Evolutionary conservation across 768 basidiomycete genomes (phyloP).

Genomic region (Peribolospora baueri): DNA sequence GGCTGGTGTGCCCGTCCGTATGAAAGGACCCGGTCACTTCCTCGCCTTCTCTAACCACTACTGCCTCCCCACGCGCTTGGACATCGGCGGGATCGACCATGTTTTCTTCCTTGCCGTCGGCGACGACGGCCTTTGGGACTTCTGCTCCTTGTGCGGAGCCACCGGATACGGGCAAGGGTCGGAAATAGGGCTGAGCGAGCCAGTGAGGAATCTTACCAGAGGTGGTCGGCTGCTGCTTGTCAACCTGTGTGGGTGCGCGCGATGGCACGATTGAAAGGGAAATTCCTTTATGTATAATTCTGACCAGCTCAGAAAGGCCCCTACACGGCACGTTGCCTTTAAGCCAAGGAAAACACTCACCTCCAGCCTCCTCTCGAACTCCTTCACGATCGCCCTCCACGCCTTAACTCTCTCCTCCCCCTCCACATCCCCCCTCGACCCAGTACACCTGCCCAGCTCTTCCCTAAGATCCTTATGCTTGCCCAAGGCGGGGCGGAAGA

Average conservation of each 20-base stretch:
- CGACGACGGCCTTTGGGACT: background rate
- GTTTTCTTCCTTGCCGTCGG: slow-evolving; percentile 7
- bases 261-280: slow-evolving; percentile 3
- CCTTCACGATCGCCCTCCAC: slow-evolving; percentile 33
- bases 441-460: slow-evolving; percentile 31
- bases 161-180: slow-evolving; percentile 19
- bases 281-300: slow-evolving; percentile 1
- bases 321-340: background rate
- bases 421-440: slow-evolving; percentile 12
- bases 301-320: background rate
- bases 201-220: slow-evolving; percentile 32
- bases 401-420: slow-evolving; percentile 20
- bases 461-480: slow-evolving; percentile 47
- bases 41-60: slow-evolving; percentile 2
- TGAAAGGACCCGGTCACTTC: background rate
- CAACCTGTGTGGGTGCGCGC: slow-evolving; percentile 4
- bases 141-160: background rate
- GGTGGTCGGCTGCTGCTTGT: background rate
- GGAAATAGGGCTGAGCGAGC: slow-evolving; percentile 46
- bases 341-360: slow-evolving; percentile 18
- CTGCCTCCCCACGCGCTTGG: slow-evolving; percentile 3
- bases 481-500: slow-evolving; percentile 53
- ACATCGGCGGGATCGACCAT: slow-evolving; percentile 4
- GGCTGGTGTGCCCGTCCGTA: background rate
- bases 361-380: slow-evolving; percentile 37